A percentile compares a stretch with the other conserved stretches of the same genome.
Evolutionary conservation across 2,329 filamentous ascomycete genomes (phyloP).

Genomic region (Phialemoniopsis sp.): DNA sequence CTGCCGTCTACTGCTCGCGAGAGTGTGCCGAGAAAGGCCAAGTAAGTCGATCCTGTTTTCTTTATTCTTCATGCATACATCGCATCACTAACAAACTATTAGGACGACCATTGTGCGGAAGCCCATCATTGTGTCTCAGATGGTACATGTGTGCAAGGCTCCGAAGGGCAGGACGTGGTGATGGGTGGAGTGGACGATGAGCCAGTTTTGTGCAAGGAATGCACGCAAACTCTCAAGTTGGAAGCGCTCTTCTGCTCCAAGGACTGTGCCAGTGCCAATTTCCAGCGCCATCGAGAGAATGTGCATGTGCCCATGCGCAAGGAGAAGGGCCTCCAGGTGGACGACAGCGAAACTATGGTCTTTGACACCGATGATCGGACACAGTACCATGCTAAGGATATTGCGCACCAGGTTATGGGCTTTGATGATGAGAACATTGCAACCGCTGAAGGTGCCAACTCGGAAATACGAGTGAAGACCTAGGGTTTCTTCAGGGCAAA

Average conservation of each 20-base stretch:
- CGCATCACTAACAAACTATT: background rate
- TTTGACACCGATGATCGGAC: conserved; percentile 3
- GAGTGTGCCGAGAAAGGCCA: background rate
- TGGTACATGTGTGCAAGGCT: conserved; percentile 15
- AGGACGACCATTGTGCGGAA: too few species aligned
- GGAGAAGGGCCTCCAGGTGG: conserved; percentile 8
- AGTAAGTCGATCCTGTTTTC: too few species aligned
- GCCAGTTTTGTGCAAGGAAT: conserved; percentile 23
- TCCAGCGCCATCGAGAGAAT: conserved; percentile 23
- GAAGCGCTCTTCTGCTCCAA: conserved; percentile 22
- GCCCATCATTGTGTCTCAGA: too few species aligned
- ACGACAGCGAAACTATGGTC: conserved; percentile 9
- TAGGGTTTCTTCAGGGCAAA: too few species aligned
- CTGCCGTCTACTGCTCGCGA: background rate
- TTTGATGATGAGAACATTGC: too few species aligned
- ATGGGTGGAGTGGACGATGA: too few species aligned
- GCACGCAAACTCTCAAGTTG: conserved; percentile 18
- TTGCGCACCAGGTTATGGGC: too few species aligned
- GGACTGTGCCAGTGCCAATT: conserved; percentile 22
- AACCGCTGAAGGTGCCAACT: too few species aligned
- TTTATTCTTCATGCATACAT: background rate
- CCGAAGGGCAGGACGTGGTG: conserved; percentile 20
- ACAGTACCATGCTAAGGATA: conserved; percentile 4
- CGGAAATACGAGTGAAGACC: too few species aligned
- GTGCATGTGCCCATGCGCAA: conserved; percentile 21